phyloP scores from a whole-genome alignment of 2,329 filamentous ascomycete genomes.

The Acarospora socialis region DNA sequence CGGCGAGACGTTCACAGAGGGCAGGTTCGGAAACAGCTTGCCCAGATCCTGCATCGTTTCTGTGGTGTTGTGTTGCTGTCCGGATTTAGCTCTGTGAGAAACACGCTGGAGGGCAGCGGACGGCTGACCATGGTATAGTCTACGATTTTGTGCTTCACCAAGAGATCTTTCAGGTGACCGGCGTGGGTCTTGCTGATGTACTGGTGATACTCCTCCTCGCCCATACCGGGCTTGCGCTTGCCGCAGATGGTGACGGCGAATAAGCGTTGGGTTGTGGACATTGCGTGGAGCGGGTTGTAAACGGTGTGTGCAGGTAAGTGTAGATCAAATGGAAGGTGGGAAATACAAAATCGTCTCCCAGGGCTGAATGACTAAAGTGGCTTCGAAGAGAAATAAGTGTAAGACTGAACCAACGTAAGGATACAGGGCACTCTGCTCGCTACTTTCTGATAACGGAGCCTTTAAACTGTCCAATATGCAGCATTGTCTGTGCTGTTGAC shows the following conservation, averaged over 20 bases:
- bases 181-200: slow-evolving; percentile 11
- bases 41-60: background rate
- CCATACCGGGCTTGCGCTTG: slow-evolving; percentile 6
- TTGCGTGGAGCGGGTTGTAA: too few species aligned
- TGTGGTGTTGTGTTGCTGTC: slow-evolving; percentile 3
- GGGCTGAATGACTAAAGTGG: too few species aligned
- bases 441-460: too few species aligned
- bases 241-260: slow-evolving; percentile 8
- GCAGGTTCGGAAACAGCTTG: background rate
- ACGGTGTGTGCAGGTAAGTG: too few species aligned
- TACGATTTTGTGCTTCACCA: slow-evolving; percentile 9
- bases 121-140: slow-evolving; percentile 9
- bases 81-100: background rate
- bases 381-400: too few species aligned
- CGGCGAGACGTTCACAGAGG: background rate
- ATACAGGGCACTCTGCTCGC: too few species aligned
- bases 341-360: too few species aligned
- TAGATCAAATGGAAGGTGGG: too few species aligned
- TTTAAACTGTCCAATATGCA: too few species aligned
- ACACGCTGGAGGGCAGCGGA: background rate
- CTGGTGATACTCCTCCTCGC: slow-evolving; percentile 8
- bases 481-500: too few species aligned
- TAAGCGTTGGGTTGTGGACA: too few species aligned
- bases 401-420: too few species aligned
- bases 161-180: slow-evolving; percentile 7